Percentiles rank a stretch among this genome's conserved stretches.
Evolutionary conservation across 371 early-diverging fungal species (phyloP).

Genomic region (Batrachochytrium dendrobatidis): DNA sequence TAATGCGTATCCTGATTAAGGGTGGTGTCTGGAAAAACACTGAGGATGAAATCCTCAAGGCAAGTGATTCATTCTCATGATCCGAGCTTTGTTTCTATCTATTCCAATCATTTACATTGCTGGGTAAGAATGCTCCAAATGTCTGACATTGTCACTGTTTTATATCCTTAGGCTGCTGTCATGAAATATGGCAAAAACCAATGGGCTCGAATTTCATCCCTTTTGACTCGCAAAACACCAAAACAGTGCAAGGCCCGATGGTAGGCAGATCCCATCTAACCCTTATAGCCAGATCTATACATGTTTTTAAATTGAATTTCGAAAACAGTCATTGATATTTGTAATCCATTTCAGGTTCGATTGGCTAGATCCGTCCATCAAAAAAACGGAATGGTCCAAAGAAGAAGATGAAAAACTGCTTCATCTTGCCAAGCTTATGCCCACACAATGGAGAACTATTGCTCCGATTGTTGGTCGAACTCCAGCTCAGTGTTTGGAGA

Average conservation of each 20-base stretch:
- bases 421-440: constrained; percentile 96
- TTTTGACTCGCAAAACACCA: constrained; percentile 89
- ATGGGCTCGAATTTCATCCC: constrained; percentile 96
- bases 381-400: constrained; percentile 97
- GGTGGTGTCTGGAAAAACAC: constrained; percentile 59
- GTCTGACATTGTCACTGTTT: background rate
- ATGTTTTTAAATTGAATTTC: background rate
- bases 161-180: constrained; percentile 62
- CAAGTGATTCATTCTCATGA: constrained; percentile 8
- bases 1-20: constrained; percentile 35
- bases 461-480: constrained; percentile 96
- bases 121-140: background rate
- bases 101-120: background rate
- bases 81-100: background rate
- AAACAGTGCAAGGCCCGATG: constrained; percentile 98
- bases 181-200: constrained; percentile 98
- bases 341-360: constrained; percentile 45
- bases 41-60: constrained; percentile 93
- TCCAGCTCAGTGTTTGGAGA: constrained; percentile 95
- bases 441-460: constrained; percentile 98
- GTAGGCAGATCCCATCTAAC: constrained; percentile 44
- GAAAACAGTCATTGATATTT: background rate
- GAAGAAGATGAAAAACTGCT: constrained; percentile 96
- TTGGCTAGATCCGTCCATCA: constrained; percentile 97
- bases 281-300: too few relatives aligned